Evolutionary conservation across 1,284 basidiomycete species (phyloP).

Genomic region (Vanrija sp.): DNA sequence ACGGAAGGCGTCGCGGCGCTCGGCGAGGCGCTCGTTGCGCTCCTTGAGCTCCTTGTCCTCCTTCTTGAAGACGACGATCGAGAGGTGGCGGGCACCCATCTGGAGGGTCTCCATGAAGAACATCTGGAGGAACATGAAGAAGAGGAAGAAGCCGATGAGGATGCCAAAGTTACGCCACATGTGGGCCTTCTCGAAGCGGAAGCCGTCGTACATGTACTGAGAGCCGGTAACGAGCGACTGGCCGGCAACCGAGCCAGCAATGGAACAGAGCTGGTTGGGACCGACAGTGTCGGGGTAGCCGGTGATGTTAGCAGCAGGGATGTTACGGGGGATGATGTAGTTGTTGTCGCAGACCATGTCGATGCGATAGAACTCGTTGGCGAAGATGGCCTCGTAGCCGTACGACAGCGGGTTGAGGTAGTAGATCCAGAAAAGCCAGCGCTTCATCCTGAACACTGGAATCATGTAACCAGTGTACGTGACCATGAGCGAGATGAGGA

Average conservation of each 20-base stretch:
- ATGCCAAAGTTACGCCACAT: conserved; percentile 50
- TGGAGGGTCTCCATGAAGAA: conserved; percentile 44
- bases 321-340: conserved; percentile 68
- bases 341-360: conserved; percentile 62
- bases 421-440: conserved; percentile 80
- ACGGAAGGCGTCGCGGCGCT: conserved; percentile 54
- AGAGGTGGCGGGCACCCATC: conserved; percentile 36
- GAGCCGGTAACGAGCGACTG: conserved; percentile 37
- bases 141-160: conserved; percentile 58
- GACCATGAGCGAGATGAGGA: conserved; percentile 52
- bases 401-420: conserved; percentile 67
- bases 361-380: conserved; percentile 77
- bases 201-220: conserved; percentile 48
- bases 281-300: conserved; percentile 58
- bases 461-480: conserved; percentile 46
- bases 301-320: conserved; percentile 53
- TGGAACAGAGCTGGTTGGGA: conserved; percentile 48
- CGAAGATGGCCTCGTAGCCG: conserved; percentile 66
- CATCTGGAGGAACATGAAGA: conserved; percentile 57
- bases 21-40: conserved; percentile 60
- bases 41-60: conserved; percentile 65
- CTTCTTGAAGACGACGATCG: conserved; percentile 63
- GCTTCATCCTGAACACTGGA: conserved; percentile 67
- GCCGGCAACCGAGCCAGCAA: conserved; percentile 41
- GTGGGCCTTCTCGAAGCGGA: conserved; percentile 37